Evolutionary conservation across 345 rosid species (phyloP), one percentile per base, ranked within the genome.

Genomic region (Populus davidiana): DNA sequence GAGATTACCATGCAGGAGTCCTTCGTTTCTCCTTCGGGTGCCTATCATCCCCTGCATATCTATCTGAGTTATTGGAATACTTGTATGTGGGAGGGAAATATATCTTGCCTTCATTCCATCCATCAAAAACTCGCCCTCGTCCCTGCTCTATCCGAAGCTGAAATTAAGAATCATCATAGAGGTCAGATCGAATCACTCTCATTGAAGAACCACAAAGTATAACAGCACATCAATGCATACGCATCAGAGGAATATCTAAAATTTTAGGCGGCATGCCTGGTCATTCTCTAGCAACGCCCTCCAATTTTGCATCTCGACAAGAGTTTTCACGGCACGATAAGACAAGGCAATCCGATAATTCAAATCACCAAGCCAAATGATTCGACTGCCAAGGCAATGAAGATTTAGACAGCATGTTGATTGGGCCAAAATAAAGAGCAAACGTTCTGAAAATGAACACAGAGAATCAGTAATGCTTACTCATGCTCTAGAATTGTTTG

Each of bases 241-340:
- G 23, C 25, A 69, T 38, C 39, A 68, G 50, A 39, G 56, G 20
- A 67, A 44, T 3, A 63, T 33, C 27, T 12, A 20, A 73, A 9
- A 54, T 70, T 71, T 33, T 38, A 66, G 29, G 59, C 39, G 80
- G 87, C 81, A 77, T 88, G 83, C 99, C 93, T 96, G 99, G 81
- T 96, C 99, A 77, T 96, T 96, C 87, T 92, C 91, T 75, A 96
- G 80, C 88, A 96, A 84, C 35, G 88, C 91, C 75, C 86, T 89
- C 99, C 99, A 96, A 81, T 96, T 92, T 61, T 86, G 88, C 98
- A 96, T 96, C 91, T 96, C 97, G n/a, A 96, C 98, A 13, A 96
- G 95, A 52, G 98, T 94, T 82, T 89, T 96, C 43, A 94, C 97
- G 54, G 83, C 88, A 49, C 93, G 95, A 85, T 92, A 91, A 43